Evolutionary conservation across 2,329 filamentous ascomycete species (phyloP).

Genomic region (Hypoxylon sp.): DNA sequence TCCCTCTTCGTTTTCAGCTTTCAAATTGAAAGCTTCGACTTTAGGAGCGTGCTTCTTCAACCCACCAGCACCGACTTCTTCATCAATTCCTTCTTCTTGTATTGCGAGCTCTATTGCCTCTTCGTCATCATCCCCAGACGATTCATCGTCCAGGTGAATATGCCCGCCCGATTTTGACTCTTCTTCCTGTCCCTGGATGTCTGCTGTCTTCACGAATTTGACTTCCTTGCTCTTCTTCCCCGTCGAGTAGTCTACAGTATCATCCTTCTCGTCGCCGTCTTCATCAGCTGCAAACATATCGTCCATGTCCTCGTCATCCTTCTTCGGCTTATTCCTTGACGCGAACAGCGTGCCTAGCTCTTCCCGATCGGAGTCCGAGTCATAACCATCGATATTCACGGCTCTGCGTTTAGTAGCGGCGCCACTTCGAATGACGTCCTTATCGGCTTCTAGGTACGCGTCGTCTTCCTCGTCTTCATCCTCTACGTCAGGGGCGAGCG

Average conservation of each 20-base stretch:
- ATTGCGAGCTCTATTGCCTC: slow-evolving; percentile 82
- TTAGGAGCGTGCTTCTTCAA: slow-evolving; percentile 95
- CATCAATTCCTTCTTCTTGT: slow-evolving; percentile 83
- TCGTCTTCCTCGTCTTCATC: slow-evolving; percentile 65
- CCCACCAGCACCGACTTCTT: slow-evolving; percentile 90
- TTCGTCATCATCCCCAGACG: slow-evolving; percentile 71
- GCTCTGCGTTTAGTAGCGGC: slow-evolving; percentile 89
- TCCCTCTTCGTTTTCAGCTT: slow-evolving; percentile 90
- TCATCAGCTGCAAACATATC: slow-evolving; percentile 89
- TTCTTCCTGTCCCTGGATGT: slow-evolving; percentile 85
- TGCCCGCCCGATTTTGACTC: slow-evolving; percentile 81
- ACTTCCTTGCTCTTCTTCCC: slow-evolving; percentile 76
- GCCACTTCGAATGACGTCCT: slow-evolving; percentile 89
- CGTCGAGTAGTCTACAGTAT: slow-evolving; percentile 63
- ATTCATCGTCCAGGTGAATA: slow-evolving; percentile 72
- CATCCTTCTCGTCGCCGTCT: slow-evolving; percentile 68
- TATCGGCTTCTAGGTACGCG: slow-evolving; percentile 87
- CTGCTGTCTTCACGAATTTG: slow-evolving; percentile 69
- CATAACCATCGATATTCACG: slow-evolving; percentile 96
- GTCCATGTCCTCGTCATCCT: slow-evolving; percentile 74
- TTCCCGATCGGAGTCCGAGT: slow-evolving; percentile 93
- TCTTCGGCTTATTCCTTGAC: slow-evolving; percentile 48
- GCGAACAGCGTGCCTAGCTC: slow-evolving; percentile 56
- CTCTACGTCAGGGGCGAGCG: slow-evolving; percentile 86
- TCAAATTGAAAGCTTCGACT: slow-evolving; percentile 96